Conservation (phyloP, 768 basidiomycete species). For the Plicaturopsis crispa region DNA sequence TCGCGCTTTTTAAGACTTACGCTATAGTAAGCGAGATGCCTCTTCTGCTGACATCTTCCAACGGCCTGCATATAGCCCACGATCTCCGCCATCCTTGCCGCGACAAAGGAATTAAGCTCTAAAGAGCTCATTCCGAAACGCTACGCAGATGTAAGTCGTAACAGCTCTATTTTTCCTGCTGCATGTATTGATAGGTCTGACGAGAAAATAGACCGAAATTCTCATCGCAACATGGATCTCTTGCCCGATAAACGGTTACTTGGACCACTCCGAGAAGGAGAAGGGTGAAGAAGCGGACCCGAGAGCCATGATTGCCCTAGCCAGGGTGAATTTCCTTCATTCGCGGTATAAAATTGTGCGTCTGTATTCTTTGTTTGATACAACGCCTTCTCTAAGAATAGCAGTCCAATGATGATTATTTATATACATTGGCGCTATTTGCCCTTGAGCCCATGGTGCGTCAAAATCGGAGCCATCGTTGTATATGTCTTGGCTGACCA, state of each 20-base stretch:
- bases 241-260: neutral
- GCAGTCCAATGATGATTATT: neutral
- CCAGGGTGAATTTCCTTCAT: conserved; percentile 37
- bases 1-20: conserved; percentile 50
- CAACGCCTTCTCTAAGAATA: neutral
- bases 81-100: conserved; percentile 33
- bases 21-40: conserved; percentile 27
- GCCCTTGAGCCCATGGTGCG: conserved; percentile 30
- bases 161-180: neutral
- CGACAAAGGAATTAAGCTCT: conserved; percentile 32
- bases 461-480: too few species aligned
- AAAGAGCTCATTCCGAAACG: conserved; percentile 29
- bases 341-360: conserved; percentile 31
- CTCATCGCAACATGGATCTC: conserved; percentile 31
- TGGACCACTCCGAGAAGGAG: conserved; percentile 12
- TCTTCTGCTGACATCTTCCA: neutral
- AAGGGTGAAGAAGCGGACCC: conserved; percentile 24
- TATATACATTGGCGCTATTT: conserved; percentile 30
- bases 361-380: neutral
- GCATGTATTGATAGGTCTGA: conserved; percentile 1
- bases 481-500: too few species aligned
- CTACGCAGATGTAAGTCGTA: conserved; percentile 38
- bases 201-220: conserved; percentile 31
- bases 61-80: conserved; percentile 26
- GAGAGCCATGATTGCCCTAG: conserved; percentile 31